Percentiles rank a stretch among this genome's conserved stretches.
phyloP scores from a whole-genome alignment of 2,329 filamentous ascomycete genomes.

The Pestalotiopsis sp. region DNA sequence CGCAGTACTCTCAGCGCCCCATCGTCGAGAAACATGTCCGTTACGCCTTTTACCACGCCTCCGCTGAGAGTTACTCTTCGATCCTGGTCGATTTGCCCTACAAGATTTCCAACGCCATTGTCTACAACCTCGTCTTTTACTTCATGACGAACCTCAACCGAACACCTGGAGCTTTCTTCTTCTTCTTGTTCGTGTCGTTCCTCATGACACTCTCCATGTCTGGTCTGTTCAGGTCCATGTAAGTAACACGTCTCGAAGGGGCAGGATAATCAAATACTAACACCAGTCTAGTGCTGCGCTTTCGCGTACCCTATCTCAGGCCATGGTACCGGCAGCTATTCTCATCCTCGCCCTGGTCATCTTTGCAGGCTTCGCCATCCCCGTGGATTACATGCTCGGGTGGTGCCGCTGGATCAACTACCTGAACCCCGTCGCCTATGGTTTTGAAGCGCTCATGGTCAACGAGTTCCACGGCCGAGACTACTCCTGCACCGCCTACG shows the following conservation, averaged over 20 bases:
- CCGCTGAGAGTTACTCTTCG: constrained; percentile 82
- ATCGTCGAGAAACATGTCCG: constrained; percentile 89
- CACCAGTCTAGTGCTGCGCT: constrained; percentile 53
- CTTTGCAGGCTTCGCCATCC: constrained; percentile 69
- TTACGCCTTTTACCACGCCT: constrained; percentile 89
- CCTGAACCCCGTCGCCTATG: constrained; percentile 77
- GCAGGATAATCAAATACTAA: background rate
- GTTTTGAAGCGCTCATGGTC: constrained; percentile 78
- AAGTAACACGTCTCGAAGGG: background rate
- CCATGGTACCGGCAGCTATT: constrained; percentile 60
- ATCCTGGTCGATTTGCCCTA: constrained; percentile 87
- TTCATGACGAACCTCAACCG: constrained; percentile 84
- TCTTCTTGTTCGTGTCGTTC: constrained; percentile 58
- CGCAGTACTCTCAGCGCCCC: constrained; percentile 83
- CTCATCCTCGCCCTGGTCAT: constrained; percentile 66
- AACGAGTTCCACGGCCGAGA: constrained; percentile 76
- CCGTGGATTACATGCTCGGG: constrained; percentile 66
- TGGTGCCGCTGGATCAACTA: constrained; percentile 54
- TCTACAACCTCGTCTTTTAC: constrained; percentile 81
- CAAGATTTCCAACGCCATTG: constrained; percentile 73
- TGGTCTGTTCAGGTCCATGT: constrained; percentile 81
- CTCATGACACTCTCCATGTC: constrained; percentile 76
- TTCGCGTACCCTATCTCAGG: constrained; percentile 70
- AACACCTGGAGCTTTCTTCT: constrained; percentile 78
- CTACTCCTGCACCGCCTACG: constrained; percentile 54